Conservation (phyloP, 371 early-diverging fungal species). For the Fennellomyces sp. region DNA sequence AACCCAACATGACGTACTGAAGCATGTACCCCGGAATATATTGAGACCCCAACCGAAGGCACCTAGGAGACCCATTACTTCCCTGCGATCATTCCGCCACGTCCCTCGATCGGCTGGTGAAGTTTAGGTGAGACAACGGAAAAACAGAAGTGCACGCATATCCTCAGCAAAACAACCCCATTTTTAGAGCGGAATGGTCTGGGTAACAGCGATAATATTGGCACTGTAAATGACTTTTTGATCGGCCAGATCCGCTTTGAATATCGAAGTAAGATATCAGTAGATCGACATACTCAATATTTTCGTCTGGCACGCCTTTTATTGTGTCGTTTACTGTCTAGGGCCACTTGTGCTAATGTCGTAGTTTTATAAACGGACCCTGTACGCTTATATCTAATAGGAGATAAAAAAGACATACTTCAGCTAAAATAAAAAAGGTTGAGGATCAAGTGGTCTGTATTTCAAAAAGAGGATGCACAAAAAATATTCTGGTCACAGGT, state of each 20-base stretch:
- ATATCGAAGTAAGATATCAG: too few relatives aligned
- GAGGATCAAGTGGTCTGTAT: neutral
- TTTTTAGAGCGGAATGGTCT: neutral
- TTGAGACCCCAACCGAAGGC: too few relatives aligned
- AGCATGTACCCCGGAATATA: too few relatives aligned
- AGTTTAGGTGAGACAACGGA: neutral
- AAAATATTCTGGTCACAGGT: neutral
- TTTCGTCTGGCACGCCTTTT: too few relatives aligned
- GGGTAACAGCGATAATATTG: neutral
- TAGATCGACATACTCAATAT: neutral
- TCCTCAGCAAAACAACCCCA: neutral
- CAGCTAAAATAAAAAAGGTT: neutral
- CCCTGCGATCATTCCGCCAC: neutral
- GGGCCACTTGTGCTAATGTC: too few relatives aligned
- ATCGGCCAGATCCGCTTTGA: too few relatives aligned
- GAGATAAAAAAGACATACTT: neutral
- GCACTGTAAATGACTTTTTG: too few relatives aligned
- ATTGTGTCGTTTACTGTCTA: too few relatives aligned
- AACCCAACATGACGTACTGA: too few relatives aligned
- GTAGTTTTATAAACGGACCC: too few relatives aligned
- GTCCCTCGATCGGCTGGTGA: neutral
- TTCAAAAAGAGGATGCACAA: constrained; percentile 1
- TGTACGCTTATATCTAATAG: too few relatives aligned
- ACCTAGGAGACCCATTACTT: too few relatives aligned
- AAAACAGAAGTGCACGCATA: neutral